These are phyloP conservation scores for Exophiala calicioides DNA, from an alignment of 2,329 filamentous ascomycete species.

Conservation along the genomic window DNA sequence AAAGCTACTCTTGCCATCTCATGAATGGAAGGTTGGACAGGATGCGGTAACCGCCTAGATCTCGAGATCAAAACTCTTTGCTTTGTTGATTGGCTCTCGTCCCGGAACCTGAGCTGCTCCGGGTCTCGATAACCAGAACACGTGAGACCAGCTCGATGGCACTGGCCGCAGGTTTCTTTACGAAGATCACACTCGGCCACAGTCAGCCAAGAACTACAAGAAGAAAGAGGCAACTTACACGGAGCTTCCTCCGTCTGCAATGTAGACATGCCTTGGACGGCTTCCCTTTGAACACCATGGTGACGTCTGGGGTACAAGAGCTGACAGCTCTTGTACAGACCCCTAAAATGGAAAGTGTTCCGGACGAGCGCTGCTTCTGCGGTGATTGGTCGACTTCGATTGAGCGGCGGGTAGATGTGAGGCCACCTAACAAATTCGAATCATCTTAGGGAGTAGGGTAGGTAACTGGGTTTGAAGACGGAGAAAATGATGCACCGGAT, in stretches of 20 bases:
- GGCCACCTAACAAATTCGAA: no score
- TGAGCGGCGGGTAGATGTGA: no score
- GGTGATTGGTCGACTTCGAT: no score
- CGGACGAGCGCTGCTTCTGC: constrained; percentile 2
- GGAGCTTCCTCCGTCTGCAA: constrained; percentile 30
- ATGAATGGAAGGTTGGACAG: constrained; percentile 22
- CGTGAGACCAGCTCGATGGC: constrained; percentile 33
- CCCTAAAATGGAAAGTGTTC: constrained; percentile 7
- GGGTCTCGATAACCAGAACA: constrained; percentile 38
- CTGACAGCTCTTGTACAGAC: no score
- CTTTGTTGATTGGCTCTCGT: constrained; percentile 31
- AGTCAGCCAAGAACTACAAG: constrained; percentile 5
- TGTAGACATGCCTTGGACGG: constrained; percentile 28
- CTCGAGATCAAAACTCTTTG: constrained; percentile 10
- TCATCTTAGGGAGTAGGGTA: no score
- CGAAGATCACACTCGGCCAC: constrained; percentile 34
- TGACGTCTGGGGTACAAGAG: neutral
- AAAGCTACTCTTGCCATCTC: constrained; percentile 26
- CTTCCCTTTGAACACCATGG: constrained; percentile 29
- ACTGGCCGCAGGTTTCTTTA: constrained; percentile 36
- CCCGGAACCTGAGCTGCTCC: constrained; percentile 33
- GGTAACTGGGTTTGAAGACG: no score
- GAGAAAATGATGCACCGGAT: no score
- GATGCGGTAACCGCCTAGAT: neutral
- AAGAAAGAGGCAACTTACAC: constrained; percentile 14